Conservation (phyloP, 2,329 filamentous ascomycete species). For the Myriosclerotinia curreyana region DNA sequence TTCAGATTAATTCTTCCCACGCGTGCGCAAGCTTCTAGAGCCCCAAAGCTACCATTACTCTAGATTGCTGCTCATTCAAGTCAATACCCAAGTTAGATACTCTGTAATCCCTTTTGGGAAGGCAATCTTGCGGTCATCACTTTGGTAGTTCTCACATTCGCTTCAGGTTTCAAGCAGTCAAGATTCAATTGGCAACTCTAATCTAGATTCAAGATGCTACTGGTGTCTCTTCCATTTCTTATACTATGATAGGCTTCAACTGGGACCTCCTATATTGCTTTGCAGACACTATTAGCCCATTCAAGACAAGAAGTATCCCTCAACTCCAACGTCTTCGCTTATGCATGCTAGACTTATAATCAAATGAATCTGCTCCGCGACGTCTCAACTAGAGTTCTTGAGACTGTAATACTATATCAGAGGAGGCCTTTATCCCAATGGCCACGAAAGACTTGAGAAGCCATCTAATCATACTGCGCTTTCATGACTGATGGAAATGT, state of each 20-base stretch:
- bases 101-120: background rate
- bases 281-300: too few species aligned
- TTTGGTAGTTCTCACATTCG: background rate
- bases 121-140: background rate
- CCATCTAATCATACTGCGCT: background rate
- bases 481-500: background rate
- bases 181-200: background rate
- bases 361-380: background rate
- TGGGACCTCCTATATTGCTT: background rate
- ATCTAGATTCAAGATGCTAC: background rate
- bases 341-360: background rate
- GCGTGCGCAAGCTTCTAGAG: background rate
- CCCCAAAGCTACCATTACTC: background rate
- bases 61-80: background rate
- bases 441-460: too few species aligned
- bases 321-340: background rate
- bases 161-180: background rate
- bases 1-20: too few species aligned
- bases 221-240: background rate
- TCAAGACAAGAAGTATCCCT: background rate
- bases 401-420: background rate
- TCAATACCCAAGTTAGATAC: background rate
- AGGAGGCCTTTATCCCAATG: background rate
- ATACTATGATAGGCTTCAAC: background rate
- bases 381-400: background rate